Conservation (phyloP, 768 basidiomycete species). For the Leccinum fibrillosum region DNA sequence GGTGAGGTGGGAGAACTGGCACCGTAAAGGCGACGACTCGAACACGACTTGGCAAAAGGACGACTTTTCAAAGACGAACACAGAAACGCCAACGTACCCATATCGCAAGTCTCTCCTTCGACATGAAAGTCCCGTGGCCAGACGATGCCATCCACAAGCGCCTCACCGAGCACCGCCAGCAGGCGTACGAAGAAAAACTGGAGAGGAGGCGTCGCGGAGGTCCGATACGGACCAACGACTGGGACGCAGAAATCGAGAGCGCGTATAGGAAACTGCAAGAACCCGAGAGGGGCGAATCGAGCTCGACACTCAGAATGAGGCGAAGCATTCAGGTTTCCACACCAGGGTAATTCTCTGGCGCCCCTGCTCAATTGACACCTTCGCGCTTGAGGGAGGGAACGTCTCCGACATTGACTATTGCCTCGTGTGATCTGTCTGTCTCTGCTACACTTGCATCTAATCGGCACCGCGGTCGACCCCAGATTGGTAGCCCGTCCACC, state of each 20-base stretch:
- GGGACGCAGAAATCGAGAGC: slow-evolving; percentile 29
- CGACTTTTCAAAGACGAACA: slow-evolving; percentile 10
- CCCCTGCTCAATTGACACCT: slow-evolving; percentile 4
- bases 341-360: slow-evolving; percentile 6
- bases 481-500: slow-evolving; percentile 6
- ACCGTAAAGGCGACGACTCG: slow-evolving; percentile 47
- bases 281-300: slow-evolving; percentile 24
- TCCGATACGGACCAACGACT: slow-evolving; percentile 12
- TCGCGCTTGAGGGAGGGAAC: slow-evolving; percentile 1
- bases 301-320: slow-evolving; percentile 21
- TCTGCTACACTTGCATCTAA: slow-evolving; percentile 10
- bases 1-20: slow-evolving; percentile 55
- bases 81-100: slow-evolving; percentile 31
- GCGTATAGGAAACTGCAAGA: slow-evolving; percentile 20
- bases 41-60: slow-evolving; percentile 51
- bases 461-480: slow-evolving; percentile 5
- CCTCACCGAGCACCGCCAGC: slow-evolving; percentile 39
- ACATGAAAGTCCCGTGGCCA: slow-evolving; percentile 39
- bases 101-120: slow-evolving; percentile 31
- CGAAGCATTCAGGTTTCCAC: slow-evolving; percentile 7
- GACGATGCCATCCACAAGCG: slow-evolving; percentile 43
- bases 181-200: slow-evolving; percentile 46
- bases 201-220: slow-evolving; percentile 14
- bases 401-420: slow-evolving; percentile 12
- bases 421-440: slow-evolving; percentile 12